Evolutionary conservation across 495 filamentous ascomycete genomes (phyloP).

Genomic region (Symbiotaphrina buchneri): DNA sequence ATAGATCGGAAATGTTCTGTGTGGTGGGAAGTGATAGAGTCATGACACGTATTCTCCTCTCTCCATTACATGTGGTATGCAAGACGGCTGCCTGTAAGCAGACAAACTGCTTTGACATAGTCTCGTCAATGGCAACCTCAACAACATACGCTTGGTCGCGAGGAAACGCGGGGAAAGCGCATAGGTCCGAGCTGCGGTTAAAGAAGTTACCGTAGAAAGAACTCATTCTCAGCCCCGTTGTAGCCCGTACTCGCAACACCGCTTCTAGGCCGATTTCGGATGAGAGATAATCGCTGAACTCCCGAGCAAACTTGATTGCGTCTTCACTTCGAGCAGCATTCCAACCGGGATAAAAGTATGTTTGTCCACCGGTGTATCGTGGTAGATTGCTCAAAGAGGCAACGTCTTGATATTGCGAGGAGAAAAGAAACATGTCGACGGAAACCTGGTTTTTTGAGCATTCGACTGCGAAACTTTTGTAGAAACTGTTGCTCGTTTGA

Average conservation of each 20-base stretch:
- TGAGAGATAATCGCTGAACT: constrained; percentile 90
- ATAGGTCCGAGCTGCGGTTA: constrained; percentile 90
- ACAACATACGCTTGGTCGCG: constrained; percentile 97
- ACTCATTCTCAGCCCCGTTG: constrained; percentile 86
- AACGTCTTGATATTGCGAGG: constrained; percentile 90
- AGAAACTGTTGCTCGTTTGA: constrained; percentile 85
- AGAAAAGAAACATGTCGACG: constrained; percentile 98
- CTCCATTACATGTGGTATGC: constrained; percentile 94
- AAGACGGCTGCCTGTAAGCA: constrained; percentile 94
- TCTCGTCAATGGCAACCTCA: constrained; percentile 94
- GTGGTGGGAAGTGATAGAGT: constrained; percentile 87
- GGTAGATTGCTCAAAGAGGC: constrained; percentile 87
- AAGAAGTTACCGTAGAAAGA: constrained; percentile 99
- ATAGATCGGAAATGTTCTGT: constrained; percentile 69
- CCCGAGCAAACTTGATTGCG: constrained; percentile 88
- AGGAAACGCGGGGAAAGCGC: constrained; percentile 93
- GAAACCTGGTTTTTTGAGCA: constrained; percentile 98
- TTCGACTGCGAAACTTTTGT: constrained; percentile 97
- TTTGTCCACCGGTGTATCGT: constrained; percentile 91
- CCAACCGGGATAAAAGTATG: constrained; percentile 97
- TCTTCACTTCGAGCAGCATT: constrained; percentile 83
- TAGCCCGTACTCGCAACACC: constrained; percentile 84
- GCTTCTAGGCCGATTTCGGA: constrained; percentile 92
- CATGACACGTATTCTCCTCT: constrained; percentile 82
- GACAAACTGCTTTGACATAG: constrained; percentile 73